phyloP scores from a whole-genome alignment of 108 stramenopile species.

The Ochromonas danica region DNA sequence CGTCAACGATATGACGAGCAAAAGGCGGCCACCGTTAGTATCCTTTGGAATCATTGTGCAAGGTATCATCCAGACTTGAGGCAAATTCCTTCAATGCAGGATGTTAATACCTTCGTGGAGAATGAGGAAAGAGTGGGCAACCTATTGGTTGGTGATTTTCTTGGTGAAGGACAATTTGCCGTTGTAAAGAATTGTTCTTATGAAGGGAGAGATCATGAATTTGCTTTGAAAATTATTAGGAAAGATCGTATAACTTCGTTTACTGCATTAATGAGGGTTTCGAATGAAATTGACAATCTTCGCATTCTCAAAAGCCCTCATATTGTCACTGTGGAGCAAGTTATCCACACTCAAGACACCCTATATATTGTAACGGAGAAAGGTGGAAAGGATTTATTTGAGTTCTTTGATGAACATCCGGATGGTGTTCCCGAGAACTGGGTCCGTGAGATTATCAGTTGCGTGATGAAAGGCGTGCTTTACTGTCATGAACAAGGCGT shows the following conservation, averaged over 20 bases:
- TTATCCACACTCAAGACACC: constrained; percentile 32
- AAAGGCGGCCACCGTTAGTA: constrained; percentile 39
- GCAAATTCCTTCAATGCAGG: constrained; percentile 32
- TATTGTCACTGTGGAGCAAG: constrained; percentile 37
- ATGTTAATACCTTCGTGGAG: constrained; percentile 21
- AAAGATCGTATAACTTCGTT: constrained; percentile 42
- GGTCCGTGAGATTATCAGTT: not conserved
- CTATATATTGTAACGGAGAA: constrained; percentile 47
- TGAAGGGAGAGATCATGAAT: not conserved
- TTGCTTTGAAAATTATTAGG: constrained; percentile 47
- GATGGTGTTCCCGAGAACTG: constrained; percentile 39
- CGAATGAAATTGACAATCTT: constrained; percentile 47
- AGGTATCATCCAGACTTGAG: constrained; percentile 24
- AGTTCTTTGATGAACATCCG: constrained; percentile 51
- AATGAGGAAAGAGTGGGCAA: constrained; percentile 32
- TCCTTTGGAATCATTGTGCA: constrained; percentile 46
- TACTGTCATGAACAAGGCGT: constrained; percentile 2
- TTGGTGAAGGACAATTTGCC: constrained; percentile 56
- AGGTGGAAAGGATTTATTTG: constrained; percentile 50
- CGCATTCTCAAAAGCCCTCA: constrained; percentile 9
- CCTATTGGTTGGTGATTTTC: constrained; percentile 37
- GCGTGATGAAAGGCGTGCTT: constrained; percentile 3
- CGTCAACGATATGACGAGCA: constrained; percentile 46
- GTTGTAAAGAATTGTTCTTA: constrained; percentile 15
- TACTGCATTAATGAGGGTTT: constrained; percentile 38